These are phyloP conservation scores for Fusarium burgessii DNA, from an alignment of 2,329 filamentous ascomycete species.

Conservation along the genomic window DNA sequence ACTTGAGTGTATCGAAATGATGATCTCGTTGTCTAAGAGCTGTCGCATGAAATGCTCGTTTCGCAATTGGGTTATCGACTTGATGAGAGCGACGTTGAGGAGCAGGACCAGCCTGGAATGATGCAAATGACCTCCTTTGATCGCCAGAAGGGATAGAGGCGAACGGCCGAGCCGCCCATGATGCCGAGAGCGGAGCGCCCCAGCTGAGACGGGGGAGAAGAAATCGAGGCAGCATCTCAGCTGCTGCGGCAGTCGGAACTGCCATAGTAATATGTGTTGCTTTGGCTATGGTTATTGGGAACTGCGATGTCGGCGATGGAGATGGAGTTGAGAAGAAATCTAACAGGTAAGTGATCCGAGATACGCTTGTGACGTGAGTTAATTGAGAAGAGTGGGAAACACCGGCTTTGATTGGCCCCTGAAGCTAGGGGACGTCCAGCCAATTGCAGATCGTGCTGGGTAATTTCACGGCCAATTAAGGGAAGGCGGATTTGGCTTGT, in stretches of 20 bases:
- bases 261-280: slow-evolving; percentile 43
- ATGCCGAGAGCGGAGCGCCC: slow-evolving; percentile 50
- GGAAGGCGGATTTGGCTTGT: slow-evolving; percentile 5
- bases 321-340: slow-evolving; percentile 31
- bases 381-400: slow-evolving; percentile 40
- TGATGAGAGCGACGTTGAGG: slow-evolving; percentile 17
- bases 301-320: slow-evolving; percentile 19
- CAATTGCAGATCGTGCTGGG: slow-evolving; percentile 24
- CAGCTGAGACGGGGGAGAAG: slow-evolving; percentile 69
- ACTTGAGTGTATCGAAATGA: slow-evolving; percentile 98
- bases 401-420: slow-evolving; percentile 44
- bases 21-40: slow-evolving; percentile 75
- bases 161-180: slow-evolving; percentile 39
- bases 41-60: slow-evolving; percentile 76
- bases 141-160: slow-evolving; percentile 25
- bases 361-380: slow-evolving; percentile 38
- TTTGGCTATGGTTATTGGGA: neutral
- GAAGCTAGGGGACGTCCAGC: neutral
- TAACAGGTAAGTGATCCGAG: slow-evolving; percentile 15
- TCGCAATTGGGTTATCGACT: slow-evolving; percentile 41
- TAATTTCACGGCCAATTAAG: slow-evolving; percentile 27
- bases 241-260: slow-evolving; percentile 44
- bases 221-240: slow-evolving; percentile 63
- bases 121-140: slow-evolving; percentile 37
- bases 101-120: slow-evolving; percentile 35